Percentiles rank a stretch among this genome's conserved stretches.
These are phyloP conservation scores for Botrytis aclada DNA, from an alignment of 2,329 filamentous ascomycete genomes.

Conservation along the genomic window DNA sequence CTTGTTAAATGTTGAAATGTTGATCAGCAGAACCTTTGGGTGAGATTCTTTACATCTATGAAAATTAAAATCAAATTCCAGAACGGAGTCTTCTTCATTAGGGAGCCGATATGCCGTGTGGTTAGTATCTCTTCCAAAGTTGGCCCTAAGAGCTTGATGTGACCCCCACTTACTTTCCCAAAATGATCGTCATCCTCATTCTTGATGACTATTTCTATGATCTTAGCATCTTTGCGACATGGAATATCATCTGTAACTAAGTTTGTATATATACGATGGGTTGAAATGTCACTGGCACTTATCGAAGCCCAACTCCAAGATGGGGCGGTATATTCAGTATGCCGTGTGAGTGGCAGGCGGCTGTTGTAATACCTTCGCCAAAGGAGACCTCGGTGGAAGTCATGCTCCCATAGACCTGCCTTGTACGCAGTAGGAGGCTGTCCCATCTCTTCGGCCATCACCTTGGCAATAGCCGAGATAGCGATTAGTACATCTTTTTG, in stretches of 20 bases:
- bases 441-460: fast-evolving
- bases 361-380: background rate
- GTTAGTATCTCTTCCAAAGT: no score
- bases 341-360: fast-evolving
- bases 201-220: fast-evolving
- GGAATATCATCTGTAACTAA: no score
- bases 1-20: no score
- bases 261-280: no score
- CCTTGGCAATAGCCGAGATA: background rate
- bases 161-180: fast-evolving
- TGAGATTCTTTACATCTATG: no score
- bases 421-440: background rate
- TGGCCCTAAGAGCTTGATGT: background rate
- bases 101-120: no score
- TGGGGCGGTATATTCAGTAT: background rate
- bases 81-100: no score
- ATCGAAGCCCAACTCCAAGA: background rate
- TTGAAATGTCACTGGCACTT: background rate
- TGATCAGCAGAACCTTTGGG: no score
- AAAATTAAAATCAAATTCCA: no score
- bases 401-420: background rate
- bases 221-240: background rate
- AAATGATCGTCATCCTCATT: background rate
- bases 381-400: fast-evolving
- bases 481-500: background rate